Percentiles rank a stretch among this genome's conserved stretches.
Conservation (phyloP, 1,139 yeast species). For the Scheffersomyces cryptocercus region DNA sequence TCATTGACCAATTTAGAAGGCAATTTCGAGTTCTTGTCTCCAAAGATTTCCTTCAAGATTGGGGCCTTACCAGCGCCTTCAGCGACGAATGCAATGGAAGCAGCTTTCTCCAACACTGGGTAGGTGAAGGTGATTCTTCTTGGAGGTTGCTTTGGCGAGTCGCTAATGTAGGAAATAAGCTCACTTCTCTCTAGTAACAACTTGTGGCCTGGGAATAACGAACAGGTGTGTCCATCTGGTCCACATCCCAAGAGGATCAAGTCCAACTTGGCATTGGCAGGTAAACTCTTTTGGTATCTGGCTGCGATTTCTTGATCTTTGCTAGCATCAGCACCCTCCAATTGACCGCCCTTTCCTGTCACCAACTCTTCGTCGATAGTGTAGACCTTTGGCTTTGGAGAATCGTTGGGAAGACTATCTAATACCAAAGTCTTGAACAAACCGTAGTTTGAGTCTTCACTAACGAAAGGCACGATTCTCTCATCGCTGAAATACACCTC, state of each 20-base stretch:
- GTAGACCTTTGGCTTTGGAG: slow-evolving; percentile 43
- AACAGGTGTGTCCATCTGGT: slow-evolving; percentile 81
- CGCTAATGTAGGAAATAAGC: slow-evolving; percentile 46
- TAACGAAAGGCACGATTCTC: slow-evolving; percentile 85
- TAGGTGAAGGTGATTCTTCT: slow-evolving; percentile 72
- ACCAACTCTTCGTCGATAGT: slow-evolving; percentile 52
- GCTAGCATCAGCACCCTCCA: slow-evolving; percentile 33
- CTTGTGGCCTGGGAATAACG: slow-evolving; percentile 64
- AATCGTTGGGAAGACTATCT: slow-evolving; percentile 34
- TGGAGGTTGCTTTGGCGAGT: slow-evolving; percentile 80
- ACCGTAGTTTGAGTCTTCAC: slow-evolving; percentile 71
- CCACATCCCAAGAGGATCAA: slow-evolving; percentile 72
- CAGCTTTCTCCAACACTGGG: slow-evolving; percentile 58
- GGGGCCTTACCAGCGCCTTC: slow-evolving; percentile 87
- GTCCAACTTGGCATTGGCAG: slow-evolving; percentile 46
- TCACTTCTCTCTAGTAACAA: slow-evolving; percentile 42
- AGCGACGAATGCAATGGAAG: slow-evolving; percentile 76
- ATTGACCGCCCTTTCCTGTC: slow-evolving; percentile 47
- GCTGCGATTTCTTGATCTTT: slow-evolving; percentile 52
- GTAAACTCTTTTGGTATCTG: slow-evolving; percentile 49
- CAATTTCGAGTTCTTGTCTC: slow-evolving; percentile 47
- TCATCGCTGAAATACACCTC: slow-evolving; percentile 97
- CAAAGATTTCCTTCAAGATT: slow-evolving; percentile 68
- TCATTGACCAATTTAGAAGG: slow-evolving; percentile 78
- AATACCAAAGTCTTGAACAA: slow-evolving; percentile 60